Evolutionary conservation across 2,329 filamentous ascomycete species (phyloP).

Genomic region (Aspergillus brasiliensis): DNA sequence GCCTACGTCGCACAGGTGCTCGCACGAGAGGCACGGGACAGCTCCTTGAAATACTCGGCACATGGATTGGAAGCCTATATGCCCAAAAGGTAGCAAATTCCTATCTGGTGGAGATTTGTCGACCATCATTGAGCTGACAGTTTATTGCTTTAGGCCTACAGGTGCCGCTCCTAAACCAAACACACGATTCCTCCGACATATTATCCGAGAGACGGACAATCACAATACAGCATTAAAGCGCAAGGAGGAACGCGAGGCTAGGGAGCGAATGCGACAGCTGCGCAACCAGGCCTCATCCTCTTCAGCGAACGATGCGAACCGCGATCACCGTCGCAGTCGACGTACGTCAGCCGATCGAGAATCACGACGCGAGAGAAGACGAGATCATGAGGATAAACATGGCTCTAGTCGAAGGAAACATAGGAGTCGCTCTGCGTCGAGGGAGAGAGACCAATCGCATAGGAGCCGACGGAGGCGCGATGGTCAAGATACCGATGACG

Average conservation of each 20-base stretch:
- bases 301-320: slow-evolving; percentile 32
- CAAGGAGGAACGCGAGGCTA: slow-evolving; percentile 79
- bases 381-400: slow-evolving; percentile 25
- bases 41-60: slow-evolving; percentile 71
- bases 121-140: slow-evolving; percentile 6
- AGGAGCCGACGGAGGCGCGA: slow-evolving; percentile 28
- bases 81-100: slow-evolving; percentile 51
- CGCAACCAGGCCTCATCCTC: slow-evolving; percentile 38
- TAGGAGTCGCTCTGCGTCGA: slow-evolving; percentile 30
- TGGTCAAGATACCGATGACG: slow-evolving; percentile 20
- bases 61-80: slow-evolving; percentile 71
- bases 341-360: slow-evolving; percentile 20
- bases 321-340: slow-evolving; percentile 30
- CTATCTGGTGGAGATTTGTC: slow-evolving; percentile 1
- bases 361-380: slow-evolving; percentile 25
- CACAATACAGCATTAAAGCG: slow-evolving; percentile 87
- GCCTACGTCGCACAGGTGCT: slow-evolving; percentile 76
- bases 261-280: slow-evolving; percentile 67
- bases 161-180: slow-evolving; percentile 81
- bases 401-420: slow-evolving; percentile 32
- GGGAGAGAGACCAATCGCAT: slow-evolving; percentile 27
- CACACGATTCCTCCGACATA: slow-evolving; percentile 81
- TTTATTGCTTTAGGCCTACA: slow-evolving; percentile 53
- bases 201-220: slow-evolving; percentile 82
- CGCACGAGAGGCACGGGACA: slow-evolving; percentile 74